Evolutionary conservation across 176 grass and related monocot genomes (phyloP).

Genomic region (Carex littledalei): DNA sequence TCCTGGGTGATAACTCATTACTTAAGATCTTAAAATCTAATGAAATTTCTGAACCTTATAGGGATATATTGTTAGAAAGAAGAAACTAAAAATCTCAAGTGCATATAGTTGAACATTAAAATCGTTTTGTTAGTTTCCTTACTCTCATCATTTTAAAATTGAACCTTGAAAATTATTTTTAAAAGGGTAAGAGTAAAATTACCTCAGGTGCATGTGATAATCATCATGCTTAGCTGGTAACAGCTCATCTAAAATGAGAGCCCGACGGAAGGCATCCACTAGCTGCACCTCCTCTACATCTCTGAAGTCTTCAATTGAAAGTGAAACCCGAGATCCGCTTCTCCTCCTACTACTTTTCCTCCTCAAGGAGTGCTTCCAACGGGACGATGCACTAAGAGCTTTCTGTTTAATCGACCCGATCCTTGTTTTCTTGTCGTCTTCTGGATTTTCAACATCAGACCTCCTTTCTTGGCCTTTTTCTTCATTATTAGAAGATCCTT

Average conservation of each 20-base stretch:
- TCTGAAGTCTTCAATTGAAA: slow-evolving; percentile 53
- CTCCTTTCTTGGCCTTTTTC: slow-evolving; percentile 38
- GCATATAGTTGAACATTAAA: neutral
- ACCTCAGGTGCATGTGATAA: slow-evolving; percentile 54
- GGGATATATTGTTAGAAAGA: neutral
- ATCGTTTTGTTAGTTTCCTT: neutral
- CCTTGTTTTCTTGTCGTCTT: slow-evolving; percentile 49
- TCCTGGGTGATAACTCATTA: neutral
- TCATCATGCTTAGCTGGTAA: slow-evolving; percentile 52
- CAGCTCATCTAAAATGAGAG: slow-evolving; percentile 43
- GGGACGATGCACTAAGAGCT: slow-evolving; percentile 44
- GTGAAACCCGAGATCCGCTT: slow-evolving; percentile 25
- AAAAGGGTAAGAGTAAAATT: neutral
- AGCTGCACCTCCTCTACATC: slow-evolving; percentile 46
- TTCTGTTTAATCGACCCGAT: slow-evolving; percentile 53
- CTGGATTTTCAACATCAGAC: slow-evolving; percentile 45
- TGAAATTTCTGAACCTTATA: neutral
- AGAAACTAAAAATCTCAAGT: neutral
- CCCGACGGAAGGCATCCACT: slow-evolving; percentile 52
- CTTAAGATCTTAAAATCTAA: neutral
- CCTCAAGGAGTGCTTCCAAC: slow-evolving; percentile 44
- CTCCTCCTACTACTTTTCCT: slow-evolving; percentile 41
- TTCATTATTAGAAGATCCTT: slow-evolving; percentile 46
- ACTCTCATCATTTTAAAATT: neutral
- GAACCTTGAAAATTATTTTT: neutral